Evolutionary conservation across 129 eudicot species (phyloP), one percentile per base, ranked within the genome.

Genomic region (Artemisia argyi): DNA sequence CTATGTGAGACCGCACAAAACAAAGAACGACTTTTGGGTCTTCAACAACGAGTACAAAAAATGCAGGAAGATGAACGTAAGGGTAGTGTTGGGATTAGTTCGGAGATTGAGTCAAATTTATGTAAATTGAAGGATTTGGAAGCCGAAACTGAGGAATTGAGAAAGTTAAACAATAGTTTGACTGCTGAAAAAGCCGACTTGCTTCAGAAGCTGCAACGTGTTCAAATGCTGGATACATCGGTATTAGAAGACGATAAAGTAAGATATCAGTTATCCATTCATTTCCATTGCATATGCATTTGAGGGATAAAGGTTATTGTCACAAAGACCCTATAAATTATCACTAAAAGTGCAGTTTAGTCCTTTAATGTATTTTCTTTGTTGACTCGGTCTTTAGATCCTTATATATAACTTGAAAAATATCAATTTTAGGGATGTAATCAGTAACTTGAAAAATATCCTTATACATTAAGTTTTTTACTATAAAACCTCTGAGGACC

Each of bases 191-290:
- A 89, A 20, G 68, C 85, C 0, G 89, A 87, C 22, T 78, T 92
- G 82, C 81, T 87, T 77, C 87, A 77, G 54, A 87, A 72, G 30
- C 67, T 87, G 78, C 91, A 89, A 63, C 84, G 79, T 49, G 78
- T 78, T 50, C 90, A 92, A 59, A 70, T 67, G 50, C 70, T 83
- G 20, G 89, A 85, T 11, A 64, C 82, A 20, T 78, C 87, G 8
- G 81, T 79, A 17, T 65, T 82, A 50, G 91, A 87, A 70, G 85
- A 93, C 74, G 85, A 85, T 66, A 84, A 89, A 83, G 98, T 92
- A 75, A 70, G 77, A 44, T 15, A 5, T 69, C 68, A 7, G 11
- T 61, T 1, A 44, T 60, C 32, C 16, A 11, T 28, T 60, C 15
- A 5, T 8, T 1, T 68, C 35, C 35, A 3, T 30, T 30, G 35